Base-by-base conservation (phyloP, 2,329 filamentous ascomycete species). In the Helotiales sp. region DNA sequence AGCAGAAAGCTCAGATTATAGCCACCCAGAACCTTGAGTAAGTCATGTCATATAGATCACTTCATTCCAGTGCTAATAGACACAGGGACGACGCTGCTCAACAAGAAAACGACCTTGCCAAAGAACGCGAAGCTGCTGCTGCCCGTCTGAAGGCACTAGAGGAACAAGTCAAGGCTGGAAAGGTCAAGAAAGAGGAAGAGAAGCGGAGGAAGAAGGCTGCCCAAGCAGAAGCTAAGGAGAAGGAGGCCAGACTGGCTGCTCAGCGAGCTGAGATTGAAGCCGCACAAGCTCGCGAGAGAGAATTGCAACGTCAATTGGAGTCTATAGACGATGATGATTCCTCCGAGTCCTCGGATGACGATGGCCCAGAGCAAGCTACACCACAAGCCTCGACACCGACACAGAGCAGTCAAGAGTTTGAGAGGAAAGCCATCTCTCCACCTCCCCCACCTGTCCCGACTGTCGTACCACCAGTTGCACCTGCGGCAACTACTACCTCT, bases 171-270 rank as follows among this genome's bases (percentile, higher is more conserved):
- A 88, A 87, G 62, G 90, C 93, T 71, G 91, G 93, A 68, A 99
- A 98, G 77, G 77, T 98, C 52, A 93, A 91, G 80, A 98, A 96
- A 75, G 90, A 96, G 66, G 95, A 99, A 73, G 95, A 97, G 76
- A 97, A 96, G 79, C 90, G 88, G 62, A 88, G 84, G 67, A 95
- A 92, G 79, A 93, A 96, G 77, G 93, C 91, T 22, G 92, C 92
- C 9, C 81, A 90, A 69, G 89, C 89, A 50, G 91, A 95, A 66
- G 85, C 92, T 7, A 93, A 91, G 73, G 91, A 96, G 67, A 93
- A 96, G 71, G 93, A 98, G 72, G 80, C 86, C 53, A 88, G 89
- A 71, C 79, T 97, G 63, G 90, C 90, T 24, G 88, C 90, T 33
- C 90, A 95, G 68, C 87, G 91, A 66, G 93, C 91, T 1, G 93